phyloP scores from a whole-genome alignment of 2,329 filamentous ascomycete genomes.

The Thelonectria blattea region DNA sequence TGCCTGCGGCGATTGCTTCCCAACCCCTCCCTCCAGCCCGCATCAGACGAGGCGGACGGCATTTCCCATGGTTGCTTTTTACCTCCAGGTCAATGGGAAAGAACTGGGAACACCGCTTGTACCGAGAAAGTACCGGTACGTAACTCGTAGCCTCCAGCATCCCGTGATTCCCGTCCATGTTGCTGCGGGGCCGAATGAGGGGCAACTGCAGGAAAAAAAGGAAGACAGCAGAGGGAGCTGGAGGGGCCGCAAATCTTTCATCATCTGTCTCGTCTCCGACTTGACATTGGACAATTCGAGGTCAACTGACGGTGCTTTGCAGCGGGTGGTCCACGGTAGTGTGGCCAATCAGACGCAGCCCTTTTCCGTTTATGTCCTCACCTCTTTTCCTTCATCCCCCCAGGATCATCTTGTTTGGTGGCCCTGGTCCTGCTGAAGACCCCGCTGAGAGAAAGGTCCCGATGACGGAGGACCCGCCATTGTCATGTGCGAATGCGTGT shows the following conservation, averaged over 20 bases:
- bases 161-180: not conserved
- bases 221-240: slow-evolving; percentile 3
- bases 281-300: not conserved
- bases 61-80: not conserved
- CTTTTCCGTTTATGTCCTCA: slow-evolving; percentile 17
- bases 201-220: not conserved
- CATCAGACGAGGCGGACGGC: not conserved
- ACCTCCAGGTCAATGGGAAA: not conserved
- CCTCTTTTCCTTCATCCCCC: not conserved
- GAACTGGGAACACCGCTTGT: not conserved
- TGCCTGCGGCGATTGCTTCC: slow-evolving; percentile 12
- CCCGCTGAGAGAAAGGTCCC: not conserved
- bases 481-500: not conserved
- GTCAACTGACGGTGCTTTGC: slow-evolving; percentile 23
- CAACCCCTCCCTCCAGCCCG: slow-evolving; percentile 6
- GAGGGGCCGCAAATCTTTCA: slow-evolving; percentile 19
- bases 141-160: too few relatives aligned
- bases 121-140: not conserved
- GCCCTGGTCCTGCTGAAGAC: slow-evolving; percentile 16
- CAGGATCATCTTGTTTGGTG: slow-evolving; percentile 2
- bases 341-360: slow-evolving; percentile 12
- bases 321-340: slow-evolving; percentile 11
- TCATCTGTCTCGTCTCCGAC: not conserved
- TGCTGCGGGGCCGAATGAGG: slow-evolving; percentile 7
- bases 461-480: slow-evolving; percentile 22